A percentile compares a stretch with the other conserved stretches of the same genome.
Conservation (phyloP, 2,329 filamentous ascomycete genomes). For the Tothia fuscella region DNA sequence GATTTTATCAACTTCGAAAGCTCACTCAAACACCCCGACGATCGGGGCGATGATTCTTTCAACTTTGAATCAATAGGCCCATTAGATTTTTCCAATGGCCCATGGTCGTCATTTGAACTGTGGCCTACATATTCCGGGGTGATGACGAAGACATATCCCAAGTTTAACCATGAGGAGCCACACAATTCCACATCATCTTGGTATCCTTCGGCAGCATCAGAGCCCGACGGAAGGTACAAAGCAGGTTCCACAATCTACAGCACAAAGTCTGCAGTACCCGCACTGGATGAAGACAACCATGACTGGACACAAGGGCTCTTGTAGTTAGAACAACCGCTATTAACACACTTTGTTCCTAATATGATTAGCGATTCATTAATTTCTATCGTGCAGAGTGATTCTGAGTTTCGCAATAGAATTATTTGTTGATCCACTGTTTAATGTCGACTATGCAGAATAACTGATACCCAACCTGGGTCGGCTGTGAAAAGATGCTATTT, state of each 20-base stretch:
- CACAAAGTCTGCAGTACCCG: neutral
- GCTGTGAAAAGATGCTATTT: no score
- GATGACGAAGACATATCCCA: neutral
- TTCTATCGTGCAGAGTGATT: no score
- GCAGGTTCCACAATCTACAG: neutral
- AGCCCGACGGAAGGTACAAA: neutral
- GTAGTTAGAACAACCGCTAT: no score
- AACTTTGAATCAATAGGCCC: neutral
- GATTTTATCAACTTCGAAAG: neutral
- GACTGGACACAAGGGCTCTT: no score
- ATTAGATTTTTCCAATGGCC: neutral
- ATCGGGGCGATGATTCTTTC: neutral
- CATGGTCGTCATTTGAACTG: neutral
- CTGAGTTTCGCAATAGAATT: no score
- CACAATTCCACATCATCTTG: no score
- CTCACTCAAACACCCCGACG: neutral
- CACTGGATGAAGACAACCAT: no score
- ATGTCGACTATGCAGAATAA: no score
- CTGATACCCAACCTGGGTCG: no score
- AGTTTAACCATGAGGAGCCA: neutral
- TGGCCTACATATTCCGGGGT: neutral
- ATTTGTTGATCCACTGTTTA: no score
- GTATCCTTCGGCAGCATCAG: neutral
- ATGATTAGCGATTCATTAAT: no score
- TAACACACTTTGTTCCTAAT: no score